Conservation (phyloP, 495 filamentous ascomycete genomes). For the Neurospora sp. region DNA sequence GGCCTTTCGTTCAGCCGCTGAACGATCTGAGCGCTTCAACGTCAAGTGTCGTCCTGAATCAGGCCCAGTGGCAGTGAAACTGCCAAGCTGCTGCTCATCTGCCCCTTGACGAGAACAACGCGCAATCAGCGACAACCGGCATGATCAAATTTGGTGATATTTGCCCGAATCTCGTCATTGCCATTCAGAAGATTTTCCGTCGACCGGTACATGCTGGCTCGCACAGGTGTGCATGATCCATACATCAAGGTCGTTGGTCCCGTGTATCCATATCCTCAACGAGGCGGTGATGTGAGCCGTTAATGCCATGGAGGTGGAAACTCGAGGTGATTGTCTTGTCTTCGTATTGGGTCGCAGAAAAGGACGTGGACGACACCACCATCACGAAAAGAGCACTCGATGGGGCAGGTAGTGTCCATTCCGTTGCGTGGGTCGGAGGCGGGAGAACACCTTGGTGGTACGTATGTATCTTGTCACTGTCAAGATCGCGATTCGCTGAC, state of each 20-base stretch:
- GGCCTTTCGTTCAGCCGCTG: background rate
- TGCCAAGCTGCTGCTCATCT: background rate
- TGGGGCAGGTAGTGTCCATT: too few species aligned
- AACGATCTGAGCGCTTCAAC: background rate
- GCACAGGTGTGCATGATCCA: background rate
- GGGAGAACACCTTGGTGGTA: background rate
- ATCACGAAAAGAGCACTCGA: too few species aligned
- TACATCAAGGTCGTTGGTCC: background rate
- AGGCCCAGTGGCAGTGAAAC: background rate
- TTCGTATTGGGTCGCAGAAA: background rate
- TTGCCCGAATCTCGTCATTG: background rate
- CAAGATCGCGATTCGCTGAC: background rate
- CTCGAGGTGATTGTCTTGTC: background rate
- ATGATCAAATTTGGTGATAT: background rate
- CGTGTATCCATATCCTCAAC: background rate
- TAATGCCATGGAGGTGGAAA: background rate
- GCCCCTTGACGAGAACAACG: background rate
- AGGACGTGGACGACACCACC: background rate
- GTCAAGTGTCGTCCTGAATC: background rate
- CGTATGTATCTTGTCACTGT: background rate
- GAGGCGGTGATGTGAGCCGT: background rate
- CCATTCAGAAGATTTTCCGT: background rate
- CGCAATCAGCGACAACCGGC: background rate
- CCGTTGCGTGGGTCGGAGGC: too few species aligned
- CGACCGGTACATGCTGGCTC: background rate